Base-by-base conservation (phyloP, 192 early-diverging fungal genomes). In the Kappamyces sp. region DNA sequence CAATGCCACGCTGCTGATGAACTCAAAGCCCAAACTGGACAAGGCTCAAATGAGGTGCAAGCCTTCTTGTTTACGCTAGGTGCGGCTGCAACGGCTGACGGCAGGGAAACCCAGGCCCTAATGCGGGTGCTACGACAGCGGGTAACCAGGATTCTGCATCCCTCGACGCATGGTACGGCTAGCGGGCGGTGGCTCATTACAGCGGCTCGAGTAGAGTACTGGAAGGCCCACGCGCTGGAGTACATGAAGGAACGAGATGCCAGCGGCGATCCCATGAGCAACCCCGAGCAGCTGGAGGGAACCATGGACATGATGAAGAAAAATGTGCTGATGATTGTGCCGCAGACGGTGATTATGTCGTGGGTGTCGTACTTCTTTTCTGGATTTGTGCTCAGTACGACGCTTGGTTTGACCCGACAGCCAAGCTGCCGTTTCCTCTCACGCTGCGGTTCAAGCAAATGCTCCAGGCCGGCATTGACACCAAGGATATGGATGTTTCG, bases 291-390 rank as follows among this genome's bases (percentile, higher is more conserved):
- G 60, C 93, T 98, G 86, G 92, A 93, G 63, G 82, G 76, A 49
- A 97, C 94, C 89, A 97, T 94, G 93, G 92, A 93, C 33, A 88
- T 88, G 65, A 89, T 97, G 90, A 98, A 96, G 79, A 92, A 95
- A 75, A 90, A 93, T 75, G 86, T 98, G 78, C 84, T 86, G 65
- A 94, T 92, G 77, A 90, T 98, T 72, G 84, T 98, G n/a, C 96
- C 96, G 44, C 96, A 98, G 72, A 94, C 90, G 44, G 68, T 98
- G 6, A 97, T 98, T 74, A 98, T 98, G 96, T 87, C 83, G 36
- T 98, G 94, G 94, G 91, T 98, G 74, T 91, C 91, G 58, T 97
- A 92, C 74, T 98, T 98, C 79, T 98, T 98, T 73, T 89, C 89
- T 31, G 95, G 95, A 52, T 98, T 98, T 67, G 85, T 98, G 40